Base-by-base conservation (phyloP, 2,329 filamentous ascomycete species). In the Aureobasidium sp. region DNA sequence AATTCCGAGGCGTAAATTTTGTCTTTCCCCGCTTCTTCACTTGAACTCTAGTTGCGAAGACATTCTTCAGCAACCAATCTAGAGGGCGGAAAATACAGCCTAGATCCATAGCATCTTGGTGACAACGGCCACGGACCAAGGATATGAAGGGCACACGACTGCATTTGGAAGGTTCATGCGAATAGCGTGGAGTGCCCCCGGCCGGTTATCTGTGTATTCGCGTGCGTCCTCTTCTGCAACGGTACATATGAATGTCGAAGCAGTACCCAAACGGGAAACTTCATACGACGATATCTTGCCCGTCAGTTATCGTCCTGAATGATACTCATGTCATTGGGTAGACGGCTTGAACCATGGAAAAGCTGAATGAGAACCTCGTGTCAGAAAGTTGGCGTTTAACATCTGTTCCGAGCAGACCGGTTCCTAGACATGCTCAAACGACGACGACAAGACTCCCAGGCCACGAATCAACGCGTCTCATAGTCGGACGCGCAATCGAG, bases 81-180 rank as follows among this genome's bases (percentile, higher is more conserved):
- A 27, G 36, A 48, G 42, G 31, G 15, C 25, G 22, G 34, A 25
- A 39, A 27, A 47, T 3, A 37, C 37, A 42, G 39, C 31, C 39
- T 44, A 42, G 39, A 37, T 58, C 31, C 42, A 47, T 29, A 7
- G 55, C 31, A 39, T n/a, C 42, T 48, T 47, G 42, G 55, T 48
- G 39, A 31, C 15, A 57, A 57, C 53, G 53, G 41, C 39, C 53
- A 57, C 53, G 39, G 39, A 45, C 53, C 55, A 59, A 27, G 31
- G 7, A 15, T 37, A n/a, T 29, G 55, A 59, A 1, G 11, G 14
- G 15, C 44, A 34, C 57, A 25, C 22, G 11, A 17, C 57, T 29
- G 20, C 8, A 41, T 49, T 29, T 11, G 57, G 57, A 60, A 60
- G 37, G 57, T 60, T 51, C 45, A 60, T 60, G 57, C 57, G 57